A percentile compares a stretch with the other conserved stretches of the same genome.
Conservation (phyloP, 805 yeast species). For the Yamadazyma insecticola region DNA sequence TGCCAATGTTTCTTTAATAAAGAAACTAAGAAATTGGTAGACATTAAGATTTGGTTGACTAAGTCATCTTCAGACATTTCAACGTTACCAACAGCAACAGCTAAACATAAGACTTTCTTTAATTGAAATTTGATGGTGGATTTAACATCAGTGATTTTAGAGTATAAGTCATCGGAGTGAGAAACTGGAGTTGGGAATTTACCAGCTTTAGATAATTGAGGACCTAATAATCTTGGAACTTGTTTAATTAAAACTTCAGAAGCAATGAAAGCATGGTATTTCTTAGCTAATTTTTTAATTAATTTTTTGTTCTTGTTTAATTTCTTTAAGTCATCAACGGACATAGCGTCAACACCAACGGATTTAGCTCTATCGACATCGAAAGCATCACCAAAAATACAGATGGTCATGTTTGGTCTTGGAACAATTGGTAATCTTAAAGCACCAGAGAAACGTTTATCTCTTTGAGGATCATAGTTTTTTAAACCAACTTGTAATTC, state of each 20-base stretch:
- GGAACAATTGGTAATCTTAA: constrained; percentile 97
- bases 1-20: constrained; percentile 99
- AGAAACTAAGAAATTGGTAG: constrained; percentile 98
- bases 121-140: constrained; percentile 99
- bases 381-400: constrained; percentile 99
- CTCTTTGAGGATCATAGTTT: constrained; percentile 99
- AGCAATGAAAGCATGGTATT: constrained; percentile 99
- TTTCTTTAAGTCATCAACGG: constrained; percentile 99
- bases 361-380: constrained; percentile 99
- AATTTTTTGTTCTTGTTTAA: constrained; percentile 99
- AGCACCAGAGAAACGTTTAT: constrained; percentile 99
- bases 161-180: constrained; percentile 96
- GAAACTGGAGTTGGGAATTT: constrained; percentile 99
- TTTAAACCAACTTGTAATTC: constrained; percentile 99
- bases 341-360: constrained; percentile 98
- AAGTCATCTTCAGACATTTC: constrained; percentile 97
- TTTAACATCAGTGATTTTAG: constrained; percentile 94
- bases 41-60: constrained; percentile 97
- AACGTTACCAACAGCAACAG: constrained; percentile 99
- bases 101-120: constrained; percentile 99
- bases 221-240: constrained; percentile 99
- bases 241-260: constrained; percentile 99
- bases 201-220: constrained; percentile 99
- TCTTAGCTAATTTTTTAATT: constrained; percentile 99
- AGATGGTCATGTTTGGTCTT: constrained; percentile 99